Evolutionary conservation across 2,329 filamentous ascomycete species (phyloP), one percentile per base, ranked within the genome.

Genomic region (Beauveria medogensis): DNA sequence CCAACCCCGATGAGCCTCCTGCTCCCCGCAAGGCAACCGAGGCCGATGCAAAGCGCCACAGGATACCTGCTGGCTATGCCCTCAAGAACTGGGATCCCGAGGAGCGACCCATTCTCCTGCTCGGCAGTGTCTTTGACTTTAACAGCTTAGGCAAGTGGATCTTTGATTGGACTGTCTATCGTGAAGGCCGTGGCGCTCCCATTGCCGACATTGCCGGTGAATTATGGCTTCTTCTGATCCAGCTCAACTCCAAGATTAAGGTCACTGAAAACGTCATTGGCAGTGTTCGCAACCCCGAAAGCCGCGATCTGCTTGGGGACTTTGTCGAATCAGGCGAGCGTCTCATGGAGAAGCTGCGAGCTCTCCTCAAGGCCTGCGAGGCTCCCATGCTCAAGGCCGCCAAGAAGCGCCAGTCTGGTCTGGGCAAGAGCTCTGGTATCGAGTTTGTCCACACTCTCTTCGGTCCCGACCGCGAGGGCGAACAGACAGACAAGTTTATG

Each of bases 121-220:
- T 97, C 24, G 94, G 94, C 55, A 96, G 91, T 71, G 94, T 97
- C 61, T 97, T 97, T 71, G 94, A 97, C 72, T 91, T 93, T 70
- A 97, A 97, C 82, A 96, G 91, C 28, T 82, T 99, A 34, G 94
- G 94, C 70, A 97, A 97, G 77, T 99, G 94, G 94, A 95, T 99
- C 71, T 99, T 96, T 76, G 94, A 97, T 81, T 99, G 94, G 94
- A 97, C 94, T 20, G 91, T 97, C 65, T 96, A 91, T 78, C 87
- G 89, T 72, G 87, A 95, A 67, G 91, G 91, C 43, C 84, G 91
- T 16, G 84, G 84, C 46, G 91, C 89, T 12, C 90, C 92, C 55
- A 90, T 97, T 70, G 85, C 92, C 58, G 92, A 97, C 66, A 87
- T 96, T 75, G 92, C 94, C 2, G 94, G 93, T 67, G 92, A 97